A percentile compares a stretch with the other conserved stretches of the same genome.
phyloP scores from a whole-genome alignment of 345 rosid genomes.

The Populus deltoides region DNA sequence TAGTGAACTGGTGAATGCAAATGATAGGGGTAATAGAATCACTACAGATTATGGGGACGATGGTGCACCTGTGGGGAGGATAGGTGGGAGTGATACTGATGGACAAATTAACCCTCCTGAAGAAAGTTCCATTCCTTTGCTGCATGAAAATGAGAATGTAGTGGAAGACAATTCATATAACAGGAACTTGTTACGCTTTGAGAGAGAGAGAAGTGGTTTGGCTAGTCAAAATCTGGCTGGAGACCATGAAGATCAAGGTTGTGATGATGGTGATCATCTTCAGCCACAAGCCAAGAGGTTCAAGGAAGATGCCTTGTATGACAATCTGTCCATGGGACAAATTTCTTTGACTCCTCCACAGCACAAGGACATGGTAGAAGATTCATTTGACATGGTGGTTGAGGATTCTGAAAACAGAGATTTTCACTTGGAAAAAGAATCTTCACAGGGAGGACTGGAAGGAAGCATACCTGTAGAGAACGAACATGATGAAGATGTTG shows the following conservation, averaged over 20 bases:
- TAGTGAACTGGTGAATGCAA: conserved; percentile 32
- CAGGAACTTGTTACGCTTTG: conserved; percentile 11
- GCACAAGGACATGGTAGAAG: conserved; percentile 7
- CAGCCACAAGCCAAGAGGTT: conserved; percentile 32
- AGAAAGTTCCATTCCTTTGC: conserved; percentile 20
- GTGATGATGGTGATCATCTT: conserved; percentile 8
- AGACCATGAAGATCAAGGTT: conserved; percentile 8
- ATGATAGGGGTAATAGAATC: conserved; percentile 6
- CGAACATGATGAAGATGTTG: conserved; percentile 14
- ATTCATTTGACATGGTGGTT: conserved; percentile 7
- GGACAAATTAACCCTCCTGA: conserved; percentile 12
- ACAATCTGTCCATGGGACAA: conserved; percentile 4
- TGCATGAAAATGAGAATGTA: conserved; percentile 16
- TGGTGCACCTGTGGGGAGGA: conserved; percentile 9
- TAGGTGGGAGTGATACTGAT: conserved; percentile 3
- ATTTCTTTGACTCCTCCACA: neutral
- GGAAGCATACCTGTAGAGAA: conserved; percentile 19
- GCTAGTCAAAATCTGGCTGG: conserved; percentile 15
- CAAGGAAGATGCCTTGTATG: conserved; percentile 23
- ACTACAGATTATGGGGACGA: neutral
- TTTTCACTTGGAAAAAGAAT: conserved; percentile 10
- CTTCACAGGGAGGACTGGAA: conserved; percentile 16
- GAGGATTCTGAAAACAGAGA: conserved; percentile 11
- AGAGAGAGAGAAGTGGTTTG: conserved; percentile 33
- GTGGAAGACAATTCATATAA: conserved; percentile 9